phyloP scores from a whole-genome alignment of 139 green algal genomes.

The Zygnema circumcarinatum region DNA sequence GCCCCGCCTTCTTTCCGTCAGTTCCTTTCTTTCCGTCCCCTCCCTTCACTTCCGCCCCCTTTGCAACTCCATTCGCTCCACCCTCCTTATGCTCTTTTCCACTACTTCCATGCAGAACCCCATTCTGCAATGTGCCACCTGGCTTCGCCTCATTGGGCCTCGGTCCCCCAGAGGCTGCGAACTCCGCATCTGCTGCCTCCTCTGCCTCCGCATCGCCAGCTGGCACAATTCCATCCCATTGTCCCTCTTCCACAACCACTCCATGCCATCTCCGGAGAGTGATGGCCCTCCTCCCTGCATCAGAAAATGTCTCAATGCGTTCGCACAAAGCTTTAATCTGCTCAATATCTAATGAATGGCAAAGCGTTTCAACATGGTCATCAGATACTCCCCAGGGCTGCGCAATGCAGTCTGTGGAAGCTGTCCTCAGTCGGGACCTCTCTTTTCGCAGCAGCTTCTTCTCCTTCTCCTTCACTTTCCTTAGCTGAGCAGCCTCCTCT shows the following conservation, averaged over 20 bases:
- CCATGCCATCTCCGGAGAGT: background rate
- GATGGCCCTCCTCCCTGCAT: background rate
- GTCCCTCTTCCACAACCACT: background rate
- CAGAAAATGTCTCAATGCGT: slow-evolving; percentile 43
- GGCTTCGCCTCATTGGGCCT: background rate
- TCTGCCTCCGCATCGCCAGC: background rate
- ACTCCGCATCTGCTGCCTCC: background rate
- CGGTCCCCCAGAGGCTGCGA: background rate
- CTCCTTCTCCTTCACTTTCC: slow-evolving; percentile 77
- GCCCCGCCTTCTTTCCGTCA: background rate
- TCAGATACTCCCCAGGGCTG: slow-evolving; percentile 35
- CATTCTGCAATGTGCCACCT: background rate
- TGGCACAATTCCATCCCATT: background rate
- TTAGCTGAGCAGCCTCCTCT: slow-evolving; percentile 63
- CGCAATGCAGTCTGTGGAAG: background rate
- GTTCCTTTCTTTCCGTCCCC: background rate
- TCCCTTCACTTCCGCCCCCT: background rate
- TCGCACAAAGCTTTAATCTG: slow-evolving; percentile 63
- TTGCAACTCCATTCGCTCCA: background rate
- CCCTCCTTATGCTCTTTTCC: background rate
- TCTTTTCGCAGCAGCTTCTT: slow-evolving; percentile 88
- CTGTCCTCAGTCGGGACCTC: slow-evolving; percentile 51
- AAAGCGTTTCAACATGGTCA: slow-evolving; percentile 75
- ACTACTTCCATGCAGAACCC: background rate
- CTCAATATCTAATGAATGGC: slow-evolving; percentile 63